Percentiles rank a stretch among this genome's conserved stretches.
These are phyloP conservation scores for Xylaria longipes DNA, from an alignment of 495 filamentous ascomycete genomes.

Conservation along the genomic window DNA sequence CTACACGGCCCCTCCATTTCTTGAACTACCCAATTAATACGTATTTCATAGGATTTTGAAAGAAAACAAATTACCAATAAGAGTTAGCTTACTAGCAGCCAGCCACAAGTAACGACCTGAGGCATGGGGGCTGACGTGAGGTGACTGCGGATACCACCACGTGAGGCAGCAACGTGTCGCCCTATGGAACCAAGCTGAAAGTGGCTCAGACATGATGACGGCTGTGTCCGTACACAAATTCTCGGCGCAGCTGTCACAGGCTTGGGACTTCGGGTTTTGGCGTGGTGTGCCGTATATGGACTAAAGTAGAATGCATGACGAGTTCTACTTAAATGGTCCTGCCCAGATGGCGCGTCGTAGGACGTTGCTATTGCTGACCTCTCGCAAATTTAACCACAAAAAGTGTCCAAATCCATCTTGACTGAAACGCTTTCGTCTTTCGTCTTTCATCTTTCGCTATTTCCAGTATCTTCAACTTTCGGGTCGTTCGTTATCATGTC, in stretches of 20 bases:
- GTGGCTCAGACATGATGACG: not conserved
- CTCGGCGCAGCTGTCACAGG: slow-evolving; percentile 9
- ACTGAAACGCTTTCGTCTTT: not conserved
- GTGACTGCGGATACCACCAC: not conserved
- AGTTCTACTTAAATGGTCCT: not conserved
- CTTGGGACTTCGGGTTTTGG: not conserved
- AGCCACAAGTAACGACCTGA: not conserved
- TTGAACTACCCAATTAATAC: not conserved
- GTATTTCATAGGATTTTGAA: not conserved
- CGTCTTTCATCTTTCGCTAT: not conserved
- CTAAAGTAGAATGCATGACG: not conserved
- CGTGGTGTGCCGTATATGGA: not conserved
- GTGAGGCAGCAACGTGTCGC: not conserved
- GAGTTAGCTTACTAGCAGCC: not conserved
- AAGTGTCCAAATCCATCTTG: too few species aligned
- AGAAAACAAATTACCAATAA: not conserved
- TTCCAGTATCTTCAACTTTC: too few species aligned
- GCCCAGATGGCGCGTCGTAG: not conserved
- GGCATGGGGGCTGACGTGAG: slow-evolving; percentile 8
- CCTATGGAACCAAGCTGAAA: not conserved
- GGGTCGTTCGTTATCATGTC: slow-evolving; percentile 12
- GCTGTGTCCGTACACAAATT: not conserved
- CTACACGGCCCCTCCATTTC: too few species aligned
- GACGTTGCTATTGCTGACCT: not conserved
- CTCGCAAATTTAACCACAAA: not conserved